A percentile compares a stretch with the other conserved stretches of the same genome.
These are phyloP conservation scores for Leishmania amazonensis DNA, from an alignment of 208 protist genomes.

Conservation along the genomic window DNA sequence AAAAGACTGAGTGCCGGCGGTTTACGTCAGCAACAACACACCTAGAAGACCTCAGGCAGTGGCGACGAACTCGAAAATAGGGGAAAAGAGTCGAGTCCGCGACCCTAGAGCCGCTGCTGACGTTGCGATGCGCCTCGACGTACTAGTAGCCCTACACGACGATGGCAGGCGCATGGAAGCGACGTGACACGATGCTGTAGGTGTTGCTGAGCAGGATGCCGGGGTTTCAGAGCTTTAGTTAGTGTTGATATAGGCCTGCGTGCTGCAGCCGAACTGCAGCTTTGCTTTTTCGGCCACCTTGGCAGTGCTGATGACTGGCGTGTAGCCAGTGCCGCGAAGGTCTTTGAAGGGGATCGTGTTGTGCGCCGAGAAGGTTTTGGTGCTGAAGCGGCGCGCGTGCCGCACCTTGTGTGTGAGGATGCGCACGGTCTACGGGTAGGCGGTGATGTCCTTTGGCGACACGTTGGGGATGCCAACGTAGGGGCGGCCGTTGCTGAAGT, in stretches of 20 bases:
- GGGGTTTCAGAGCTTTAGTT: slow-evolving; percentile 12
- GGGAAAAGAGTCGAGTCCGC: neutral
- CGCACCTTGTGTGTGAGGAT: slow-evolving; percentile 69
- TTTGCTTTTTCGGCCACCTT: slow-evolving; percentile 35
- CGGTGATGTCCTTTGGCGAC: slow-evolving; percentile 7
- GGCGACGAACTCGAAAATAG: neutral
- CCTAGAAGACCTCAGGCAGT: too few relatives aligned
- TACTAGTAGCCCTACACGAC: neutral
- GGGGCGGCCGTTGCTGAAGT: slow-evolving; percentile 21
- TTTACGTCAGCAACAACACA: too few relatives aligned
- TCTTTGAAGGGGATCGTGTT: neutral
- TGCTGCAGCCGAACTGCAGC: slow-evolving; percentile 68
- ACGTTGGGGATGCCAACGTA: slow-evolving; percentile 43
- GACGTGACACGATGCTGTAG: neutral
- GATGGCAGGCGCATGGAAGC: neutral
- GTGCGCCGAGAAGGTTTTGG: slow-evolving; percentile 8
- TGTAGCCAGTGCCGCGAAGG: slow-evolving; percentile 35
- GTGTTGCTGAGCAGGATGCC: neutral
- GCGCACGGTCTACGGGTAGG: slow-evolving; percentile 14
- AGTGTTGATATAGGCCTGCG: slow-evolving; percentile 37
- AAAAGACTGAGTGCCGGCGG: too few relatives aligned
- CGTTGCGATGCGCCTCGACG: too few relatives aligned
- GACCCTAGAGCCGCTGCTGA: neutral
- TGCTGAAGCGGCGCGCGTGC: slow-evolving; percentile 80
- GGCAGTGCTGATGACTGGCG: slow-evolving; percentile 30